Conservation (phyloP, 805 yeast species). For the Ogataea corticis region DNA sequence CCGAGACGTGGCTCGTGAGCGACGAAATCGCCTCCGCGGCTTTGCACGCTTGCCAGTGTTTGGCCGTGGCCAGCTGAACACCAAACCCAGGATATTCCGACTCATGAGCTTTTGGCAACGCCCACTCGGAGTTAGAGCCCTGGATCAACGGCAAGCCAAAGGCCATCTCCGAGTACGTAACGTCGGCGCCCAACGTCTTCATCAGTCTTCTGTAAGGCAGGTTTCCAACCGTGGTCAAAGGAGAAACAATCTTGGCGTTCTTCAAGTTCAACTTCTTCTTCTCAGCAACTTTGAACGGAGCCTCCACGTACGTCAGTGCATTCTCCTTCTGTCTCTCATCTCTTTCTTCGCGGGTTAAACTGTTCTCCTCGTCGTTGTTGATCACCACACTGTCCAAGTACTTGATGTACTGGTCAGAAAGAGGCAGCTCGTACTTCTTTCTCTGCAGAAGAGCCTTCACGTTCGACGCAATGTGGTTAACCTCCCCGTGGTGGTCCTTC, state of each 20-base stretch:
- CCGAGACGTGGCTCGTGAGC: constrained; percentile 63
- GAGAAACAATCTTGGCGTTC: constrained; percentile 85
- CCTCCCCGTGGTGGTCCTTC: constrained; percentile 44
- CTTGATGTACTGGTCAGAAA: constrained; percentile 57
- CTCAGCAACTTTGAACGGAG: constrained; percentile 76
- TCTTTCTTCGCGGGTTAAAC: constrained; percentile 35
- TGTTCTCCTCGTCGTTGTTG: constrained; percentile 36
- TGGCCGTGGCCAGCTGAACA: constrained; percentile 87
- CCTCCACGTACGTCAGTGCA: constrained; percentile 62
- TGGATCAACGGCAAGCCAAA: constrained; percentile 79
- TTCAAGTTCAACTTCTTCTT: constrained; percentile 71
- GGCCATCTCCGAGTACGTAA: constrained; percentile 96
- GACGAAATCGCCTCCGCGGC: constrained; percentile 79
- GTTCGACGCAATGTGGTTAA: constrained; percentile 58
- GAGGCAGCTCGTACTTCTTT: constrained; percentile 58
- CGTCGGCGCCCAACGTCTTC: constrained; percentile 87
- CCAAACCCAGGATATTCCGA: constrained; percentile 88
- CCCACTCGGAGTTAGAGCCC: constrained; percentile 96
- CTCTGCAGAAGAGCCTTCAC: constrained; percentile 53
- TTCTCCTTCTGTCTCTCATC: constrained; percentile 34
- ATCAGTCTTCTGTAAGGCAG: constrained; percentile 91
- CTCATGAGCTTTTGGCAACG: constrained; percentile 84
- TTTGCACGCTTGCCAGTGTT: constrained; percentile 91
- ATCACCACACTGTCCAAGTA: constrained; percentile 64
- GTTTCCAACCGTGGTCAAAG: constrained; percentile 96